Evolutionary conservation across 352 stramenopile genomes (phyloP).

Genomic region (Phytophthora niederhauseri): DNA sequence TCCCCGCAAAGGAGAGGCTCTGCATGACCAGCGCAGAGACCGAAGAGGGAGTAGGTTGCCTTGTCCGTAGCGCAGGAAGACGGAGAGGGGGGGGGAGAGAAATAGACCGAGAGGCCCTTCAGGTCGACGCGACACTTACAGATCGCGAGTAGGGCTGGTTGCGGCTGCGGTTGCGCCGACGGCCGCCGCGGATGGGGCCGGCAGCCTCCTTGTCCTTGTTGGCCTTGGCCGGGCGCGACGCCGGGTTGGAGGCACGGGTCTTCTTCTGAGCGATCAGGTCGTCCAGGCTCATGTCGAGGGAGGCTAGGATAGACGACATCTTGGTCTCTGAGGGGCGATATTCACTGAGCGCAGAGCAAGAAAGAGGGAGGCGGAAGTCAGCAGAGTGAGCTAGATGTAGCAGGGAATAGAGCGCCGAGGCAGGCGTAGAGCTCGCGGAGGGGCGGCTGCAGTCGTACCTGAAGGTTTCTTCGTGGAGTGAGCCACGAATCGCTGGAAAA

Average conservation of each 20-base stretch:
- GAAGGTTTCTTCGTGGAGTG: slow-evolving; percentile 31
- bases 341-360: slow-evolving; percentile 6
- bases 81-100: slow-evolving; percentile 1
- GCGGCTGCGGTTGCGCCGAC: slow-evolving; percentile 47
- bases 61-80: slow-evolving; percentile 22
- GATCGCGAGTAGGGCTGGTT: slow-evolving; percentile 76
- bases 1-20: slow-evolving; percentile 12
- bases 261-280: slow-evolving; percentile 85
- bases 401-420: neutral
- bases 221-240: slow-evolving; percentile 54
- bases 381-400: neutral
- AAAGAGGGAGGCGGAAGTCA: slow-evolving; percentile 1
- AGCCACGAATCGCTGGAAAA: slow-evolving; percentile 39
- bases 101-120: slow-evolving; percentile 30
- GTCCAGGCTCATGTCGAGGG: slow-evolving; percentile 86
- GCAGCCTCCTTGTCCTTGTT: slow-evolving; percentile 37
- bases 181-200: slow-evolving; percentile 56
- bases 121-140: slow-evolving; percentile 57
- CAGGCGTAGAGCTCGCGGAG: neutral
- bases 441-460: slow-evolving; percentile 18
- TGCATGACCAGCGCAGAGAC: slow-evolving; percentile 5
- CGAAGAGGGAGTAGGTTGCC: slow-evolving; percentile 16
- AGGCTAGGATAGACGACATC: slow-evolving; percentile 84
- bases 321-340: slow-evolving; percentile 15
- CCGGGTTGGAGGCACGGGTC: slow-evolving; percentile 50